Base-by-base conservation (phyloP, 805 yeast genomes). In the Nakazawaea holstii region DNA sequence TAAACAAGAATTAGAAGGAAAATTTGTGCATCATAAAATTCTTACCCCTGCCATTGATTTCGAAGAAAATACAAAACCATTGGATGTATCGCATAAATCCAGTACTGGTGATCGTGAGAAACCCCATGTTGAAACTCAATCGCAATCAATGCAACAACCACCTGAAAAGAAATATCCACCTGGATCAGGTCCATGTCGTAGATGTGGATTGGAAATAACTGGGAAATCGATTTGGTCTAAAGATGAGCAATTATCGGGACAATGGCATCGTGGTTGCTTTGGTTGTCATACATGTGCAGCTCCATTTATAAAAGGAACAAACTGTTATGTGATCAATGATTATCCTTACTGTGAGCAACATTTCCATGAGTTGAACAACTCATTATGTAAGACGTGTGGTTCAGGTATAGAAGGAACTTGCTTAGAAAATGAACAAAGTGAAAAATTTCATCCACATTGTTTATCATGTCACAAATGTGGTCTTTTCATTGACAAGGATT, bases 201-300 rank as follows among this genome's bases (percentile, higher is more conserved):
- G 76, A 31, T 92, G 98, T 67, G 62, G 65, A 5, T 51, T 62
- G 39, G 69, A 65, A n/a, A 81, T 91, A 29, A 52, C 54, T 1
- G 72, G 80, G 1, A 50, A 53, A 8, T 73, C 94, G 0, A 85
- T 92, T 15, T 85, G 82, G 65, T 87, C 96, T n/a, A 85, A 82
- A 55, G 87, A 86, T 47, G 86, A 83, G n/a, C 90, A 83, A 58
- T 67, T 86, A 40, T 77, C 88, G 1, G 98, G 97, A 0, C 92
- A 90, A 61, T 94, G 98, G 98, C 99, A 94, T 61, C 74, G 95
- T 35, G 65, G 72, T 13, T 94, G 99, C 61, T 92, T 94, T 70
- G 68, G 69, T 11, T 94, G 99, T 69, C 66, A 72, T 15, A 64
- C 70, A 10, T 92, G 98, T 67, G 65, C 64, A 8, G 59, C 72